These are phyloP conservation scores for Seminavis robusta DNA, from an alignment of 108 stramenopile species.

Conservation along the genomic window DNA sequence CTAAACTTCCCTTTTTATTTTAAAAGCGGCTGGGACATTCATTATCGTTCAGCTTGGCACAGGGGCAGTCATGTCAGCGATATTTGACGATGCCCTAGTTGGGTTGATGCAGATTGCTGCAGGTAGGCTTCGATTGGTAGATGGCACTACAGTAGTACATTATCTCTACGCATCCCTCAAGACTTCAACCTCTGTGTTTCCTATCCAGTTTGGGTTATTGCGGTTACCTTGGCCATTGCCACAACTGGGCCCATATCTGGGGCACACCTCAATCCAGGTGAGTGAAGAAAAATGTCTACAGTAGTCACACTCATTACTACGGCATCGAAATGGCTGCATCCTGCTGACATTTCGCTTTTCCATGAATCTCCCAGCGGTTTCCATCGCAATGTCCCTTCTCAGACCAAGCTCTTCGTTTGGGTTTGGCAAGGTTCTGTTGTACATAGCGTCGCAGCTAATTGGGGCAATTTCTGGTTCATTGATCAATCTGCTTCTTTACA, in stretches of 20 bases:
- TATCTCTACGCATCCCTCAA: too few relatives aligned
- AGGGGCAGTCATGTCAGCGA: conserved; percentile 38
- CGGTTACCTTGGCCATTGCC: conserved; percentile 48
- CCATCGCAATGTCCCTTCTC: conserved; percentile 35
- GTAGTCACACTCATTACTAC: not conserved
- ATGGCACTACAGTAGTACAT: too few relatives aligned
- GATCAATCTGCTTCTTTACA: conserved; percentile 35
- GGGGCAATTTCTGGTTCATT: conserved; percentile 39
- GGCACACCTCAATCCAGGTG: conserved; percentile 55
- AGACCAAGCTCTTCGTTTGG: conserved; percentile 20
- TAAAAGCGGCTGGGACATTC: conserved; percentile 51
- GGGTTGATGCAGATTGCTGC: conserved; percentile 52
- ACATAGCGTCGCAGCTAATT: conserved; percentile 26
- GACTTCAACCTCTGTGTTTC: too few relatives aligned
- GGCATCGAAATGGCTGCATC: not conserved
- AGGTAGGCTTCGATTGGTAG: too few relatives aligned
- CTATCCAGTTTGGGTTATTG: conserved; percentile 58
- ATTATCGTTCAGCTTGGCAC: conserved; percentile 50
- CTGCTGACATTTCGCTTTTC: too few relatives aligned
- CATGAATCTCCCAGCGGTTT: too few relatives aligned
- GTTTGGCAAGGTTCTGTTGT: conserved; percentile 37
- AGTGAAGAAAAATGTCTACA: conserved; percentile 4
- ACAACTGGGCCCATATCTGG: conserved; percentile 41
- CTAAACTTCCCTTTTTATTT: too few relatives aligned
- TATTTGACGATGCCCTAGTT: conserved; percentile 35